Base-by-base conservation (phyloP, 2,329 filamentous ascomycete species). In the Colletotrichum lindemuthianum region DNA sequence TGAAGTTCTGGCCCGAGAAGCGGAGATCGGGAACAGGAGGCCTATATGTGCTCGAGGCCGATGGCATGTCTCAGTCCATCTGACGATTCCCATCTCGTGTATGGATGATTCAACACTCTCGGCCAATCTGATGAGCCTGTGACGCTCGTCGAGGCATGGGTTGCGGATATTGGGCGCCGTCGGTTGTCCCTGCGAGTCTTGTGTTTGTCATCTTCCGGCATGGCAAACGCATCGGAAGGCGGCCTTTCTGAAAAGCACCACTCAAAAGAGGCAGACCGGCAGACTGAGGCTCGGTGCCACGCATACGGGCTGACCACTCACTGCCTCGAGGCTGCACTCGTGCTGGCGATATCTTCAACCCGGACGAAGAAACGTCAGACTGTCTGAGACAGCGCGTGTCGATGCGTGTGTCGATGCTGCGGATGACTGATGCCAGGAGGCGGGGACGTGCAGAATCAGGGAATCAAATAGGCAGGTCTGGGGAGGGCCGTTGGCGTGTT, bases 371-470 rank as follows among this genome's bases (percentile, higher is more conserved):
- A 55, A 56, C 45, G 50, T 61, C 61, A 65, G 50, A 41, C 16
- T 65, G 61, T 61, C 61, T 65, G 8, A 65, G 61, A 56, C 50
- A 65, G 12, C 8, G 7, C n/a, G 39, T 33, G 13, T 65, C 3
- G 12, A 32, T 15, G 39, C 36, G 7, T 24, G 39, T 33, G 13
- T 65, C 3, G 12, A 32, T 15, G 39, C 36, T 56, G 40, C 51
- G 34, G 39, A 12, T 65, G 61, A 65, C 45, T 36, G 50, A 36
- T 50, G 44, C 39, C 50, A 54, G 50, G 44, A 40, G 61, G 58
- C 8, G 41, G 45, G 43, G 12, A 47, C 5, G 0, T 40, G 37
- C 55, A 58, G 34, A 49, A 50, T 36, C 55, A 58, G 10, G 45
- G 45, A 49, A n/a, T 24, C 16, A 15, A 8, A n/a, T 4, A 32